Percentiles rank a stretch among this genome's conserved stretches.
These are phyloP conservation scores for Kluyveromyces marxianus DNA, from an alignment of 1,139 yeast species.

Conservation along the genomic window DNA sequence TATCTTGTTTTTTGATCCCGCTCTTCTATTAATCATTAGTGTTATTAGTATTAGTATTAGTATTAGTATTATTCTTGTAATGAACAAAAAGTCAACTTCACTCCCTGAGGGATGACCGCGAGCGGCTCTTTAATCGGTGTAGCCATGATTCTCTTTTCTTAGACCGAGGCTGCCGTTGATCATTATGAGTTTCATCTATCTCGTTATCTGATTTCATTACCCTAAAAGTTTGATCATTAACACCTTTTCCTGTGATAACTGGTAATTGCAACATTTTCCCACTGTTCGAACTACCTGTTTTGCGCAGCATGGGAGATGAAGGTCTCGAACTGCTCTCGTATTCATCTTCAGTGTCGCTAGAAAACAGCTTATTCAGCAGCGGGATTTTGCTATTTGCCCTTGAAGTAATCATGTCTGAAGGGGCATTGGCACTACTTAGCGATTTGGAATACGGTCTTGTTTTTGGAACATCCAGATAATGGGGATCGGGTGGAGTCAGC, in stretches of 20 bases:
- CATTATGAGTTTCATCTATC: slow-evolving; percentile 16
- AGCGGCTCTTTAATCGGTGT: slow-evolving; percentile 25
- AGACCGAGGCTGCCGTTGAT: slow-evolving; percentile 19
- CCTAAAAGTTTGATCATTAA: not conserved
- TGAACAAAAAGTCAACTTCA: not conserved
- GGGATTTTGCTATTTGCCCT: slow-evolving; percentile 25
- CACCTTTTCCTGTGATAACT: slow-evolving; percentile 7
- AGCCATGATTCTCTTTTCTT: slow-evolving; percentile 29
- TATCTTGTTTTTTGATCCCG: too few species aligned
- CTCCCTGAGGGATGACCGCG: slow-evolving; percentile 19
- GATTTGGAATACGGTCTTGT: slow-evolving; percentile 53
- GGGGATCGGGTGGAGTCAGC: slow-evolving; percentile 10
- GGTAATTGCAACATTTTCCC: slow-evolving; percentile 1
- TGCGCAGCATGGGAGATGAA: slow-evolving; percentile 3
- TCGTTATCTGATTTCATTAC: slow-evolving; percentile 2
- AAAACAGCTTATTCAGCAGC: slow-evolving; percentile 24
- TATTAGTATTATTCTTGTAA: too few species aligned
- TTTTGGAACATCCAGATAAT: slow-evolving; percentile 7
- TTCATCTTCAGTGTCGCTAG: slow-evolving; percentile 28
- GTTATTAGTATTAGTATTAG: too few species aligned
- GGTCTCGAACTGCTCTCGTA: slow-evolving; percentile 12
- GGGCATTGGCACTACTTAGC: slow-evolving; percentile 43
- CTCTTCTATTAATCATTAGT: too few species aligned
- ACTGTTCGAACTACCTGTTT: slow-evolving; percentile 2
- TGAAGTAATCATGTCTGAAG: slow-evolving; percentile 41